phyloP scores from a whole-genome alignment of 768 basidiomycete species.

The Mycena rebaudengoi region DNA sequence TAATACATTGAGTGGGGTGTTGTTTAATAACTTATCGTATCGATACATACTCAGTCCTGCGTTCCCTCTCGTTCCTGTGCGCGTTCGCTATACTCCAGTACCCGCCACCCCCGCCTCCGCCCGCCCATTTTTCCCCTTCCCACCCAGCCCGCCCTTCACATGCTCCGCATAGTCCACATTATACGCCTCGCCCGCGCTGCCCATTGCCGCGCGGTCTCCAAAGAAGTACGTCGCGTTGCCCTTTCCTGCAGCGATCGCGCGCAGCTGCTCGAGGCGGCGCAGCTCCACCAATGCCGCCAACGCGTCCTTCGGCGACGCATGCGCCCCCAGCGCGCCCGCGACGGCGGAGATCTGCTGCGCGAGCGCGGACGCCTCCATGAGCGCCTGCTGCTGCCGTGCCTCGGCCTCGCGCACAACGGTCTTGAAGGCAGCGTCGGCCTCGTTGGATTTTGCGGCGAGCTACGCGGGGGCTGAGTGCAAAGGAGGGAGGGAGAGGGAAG shows the following conservation, averaged over 20 bases:
- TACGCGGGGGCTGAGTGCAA: constrained; percentile 15
- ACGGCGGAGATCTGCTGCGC: constrained; percentile 47
- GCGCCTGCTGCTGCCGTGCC: constrained; percentile 39
- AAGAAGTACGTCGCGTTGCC: constrained; percentile 69
- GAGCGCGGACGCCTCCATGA: constrained; percentile 25
- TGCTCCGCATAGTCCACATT: constrained; percentile 58
- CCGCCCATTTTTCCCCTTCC: constrained; percentile 10
- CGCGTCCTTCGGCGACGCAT: constrained; percentile 48
- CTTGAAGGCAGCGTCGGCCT: constrained; percentile 63
- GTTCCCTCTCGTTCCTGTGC: no score
- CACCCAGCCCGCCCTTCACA: constrained; percentile 44
- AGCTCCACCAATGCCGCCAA: constrained; percentile 56
- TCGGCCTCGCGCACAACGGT: constrained; percentile 61
- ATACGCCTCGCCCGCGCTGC: constrained; percentile 51
- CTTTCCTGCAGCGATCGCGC: constrained; percentile 57
- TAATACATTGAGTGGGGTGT: not conserved
- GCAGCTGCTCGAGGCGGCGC: constrained; percentile 59
- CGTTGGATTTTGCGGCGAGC: constrained; percentile 60
- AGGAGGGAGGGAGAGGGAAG: not conserved
- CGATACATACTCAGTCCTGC: no score
- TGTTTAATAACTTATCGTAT: no score
- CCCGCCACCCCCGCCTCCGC: not conserved
- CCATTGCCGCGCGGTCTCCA: constrained; percentile 45
- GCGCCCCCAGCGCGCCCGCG: constrained; percentile 48
- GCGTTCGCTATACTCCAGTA: not conserved